These are phyloP conservation scores for Hordeum pubiflorum DNA, from an alignment of 202 grass and related monocot species.

Conservation along the genomic window DNA sequence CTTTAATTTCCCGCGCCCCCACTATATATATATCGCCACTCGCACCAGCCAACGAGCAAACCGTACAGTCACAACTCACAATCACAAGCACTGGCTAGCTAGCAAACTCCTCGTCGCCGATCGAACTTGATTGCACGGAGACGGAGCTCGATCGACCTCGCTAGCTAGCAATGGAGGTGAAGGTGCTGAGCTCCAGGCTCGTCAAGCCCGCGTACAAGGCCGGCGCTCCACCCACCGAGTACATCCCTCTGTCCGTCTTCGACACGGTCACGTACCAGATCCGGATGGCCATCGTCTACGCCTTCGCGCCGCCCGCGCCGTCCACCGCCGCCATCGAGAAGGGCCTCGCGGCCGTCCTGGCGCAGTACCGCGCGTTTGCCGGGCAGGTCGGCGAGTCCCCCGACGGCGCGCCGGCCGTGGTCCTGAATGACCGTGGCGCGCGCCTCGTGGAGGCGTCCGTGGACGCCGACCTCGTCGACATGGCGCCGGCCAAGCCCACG, in stretches of 20 bases:
- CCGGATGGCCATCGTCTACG: slow-evolving; percentile 57
- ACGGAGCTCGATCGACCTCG: too few species aligned
- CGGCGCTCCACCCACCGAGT: not conserved
- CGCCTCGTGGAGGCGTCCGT: slow-evolving; percentile 43
- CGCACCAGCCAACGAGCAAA: too few species aligned
- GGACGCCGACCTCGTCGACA: slow-evolving; percentile 33
- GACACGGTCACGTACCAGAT: slow-evolving; percentile 44
- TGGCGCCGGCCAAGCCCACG: slow-evolving; percentile 41
- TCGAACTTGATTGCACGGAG: too few species aligned
- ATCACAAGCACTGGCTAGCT: too few species aligned
- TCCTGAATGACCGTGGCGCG: slow-evolving; percentile 46
- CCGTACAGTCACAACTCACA: too few species aligned
- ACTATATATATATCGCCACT: too few species aligned
- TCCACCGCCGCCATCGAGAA: slow-evolving; percentile 33
- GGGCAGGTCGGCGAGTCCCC: slow-evolving; percentile 33
- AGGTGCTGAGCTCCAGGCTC: slow-evolving; percentile 43
- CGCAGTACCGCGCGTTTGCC: slow-evolving; percentile 40
- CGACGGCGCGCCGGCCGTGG: slow-evolving; percentile 15
- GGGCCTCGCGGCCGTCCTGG: slow-evolving; percentile 26
- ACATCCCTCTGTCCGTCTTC: slow-evolving; percentile 44
- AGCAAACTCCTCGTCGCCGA: too few species aligned
- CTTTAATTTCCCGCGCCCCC: too few species aligned
- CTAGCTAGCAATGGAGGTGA: not conserved
- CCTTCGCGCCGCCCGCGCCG: slow-evolving; percentile 41
- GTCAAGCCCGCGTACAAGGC: slow-evolving; percentile 37